Evolutionary conservation across 2,329 filamentous ascomycete genomes (phyloP).

Genomic region (Aspergillus fischeri): DNA sequence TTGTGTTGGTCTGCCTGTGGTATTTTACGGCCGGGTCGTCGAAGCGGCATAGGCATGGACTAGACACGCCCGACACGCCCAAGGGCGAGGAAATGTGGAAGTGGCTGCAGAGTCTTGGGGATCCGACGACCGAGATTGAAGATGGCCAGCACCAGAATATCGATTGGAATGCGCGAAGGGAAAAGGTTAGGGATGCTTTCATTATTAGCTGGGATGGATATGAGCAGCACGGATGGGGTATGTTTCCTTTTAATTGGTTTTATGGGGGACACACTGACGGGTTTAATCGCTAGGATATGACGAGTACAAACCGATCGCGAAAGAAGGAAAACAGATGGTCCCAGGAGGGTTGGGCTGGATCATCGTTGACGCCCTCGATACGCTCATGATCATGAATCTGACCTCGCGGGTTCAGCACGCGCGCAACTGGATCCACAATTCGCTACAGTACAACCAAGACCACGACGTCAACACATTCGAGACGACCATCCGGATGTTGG

Average conservation of each 20-base stretch:
- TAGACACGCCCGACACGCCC: constrained; percentile 24
- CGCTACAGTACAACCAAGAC: constrained; percentile 80
- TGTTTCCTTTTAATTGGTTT: constrained; percentile 27
- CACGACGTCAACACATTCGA: constrained; percentile 98
- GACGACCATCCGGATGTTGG: constrained; percentile 96
- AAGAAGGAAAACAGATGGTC: constrained; percentile 78
- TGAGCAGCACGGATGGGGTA: constrained; percentile 90
- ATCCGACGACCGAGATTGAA: constrained; percentile 25
- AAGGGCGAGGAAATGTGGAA: constrained; percentile 48
- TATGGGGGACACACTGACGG: constrained; percentile 19
- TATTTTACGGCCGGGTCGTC: constrained; percentile 46
- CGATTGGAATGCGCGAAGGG: constrained; percentile 74
- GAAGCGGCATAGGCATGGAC: constrained; percentile 15
- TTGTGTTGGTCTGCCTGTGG: constrained; percentile 61
- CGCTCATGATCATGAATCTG: constrained; percentile 96
- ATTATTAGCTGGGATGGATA: constrained; percentile 90
- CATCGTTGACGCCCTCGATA: constrained; percentile 92
- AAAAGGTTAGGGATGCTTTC: constrained; percentile 85
- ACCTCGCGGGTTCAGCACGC: constrained; percentile 80
- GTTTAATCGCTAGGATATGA: constrained; percentile 47
- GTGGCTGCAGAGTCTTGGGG: constrained; percentile 54
- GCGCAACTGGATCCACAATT: constrained; percentile 79
- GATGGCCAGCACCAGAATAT: constrained; percentile 36
- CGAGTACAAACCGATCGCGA: constrained; percentile 79
- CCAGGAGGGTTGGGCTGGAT: constrained; percentile 93